phyloP scores from a whole-genome alignment of 768 basidiomycete genomes.

The Tulasnella calospora region DNA sequence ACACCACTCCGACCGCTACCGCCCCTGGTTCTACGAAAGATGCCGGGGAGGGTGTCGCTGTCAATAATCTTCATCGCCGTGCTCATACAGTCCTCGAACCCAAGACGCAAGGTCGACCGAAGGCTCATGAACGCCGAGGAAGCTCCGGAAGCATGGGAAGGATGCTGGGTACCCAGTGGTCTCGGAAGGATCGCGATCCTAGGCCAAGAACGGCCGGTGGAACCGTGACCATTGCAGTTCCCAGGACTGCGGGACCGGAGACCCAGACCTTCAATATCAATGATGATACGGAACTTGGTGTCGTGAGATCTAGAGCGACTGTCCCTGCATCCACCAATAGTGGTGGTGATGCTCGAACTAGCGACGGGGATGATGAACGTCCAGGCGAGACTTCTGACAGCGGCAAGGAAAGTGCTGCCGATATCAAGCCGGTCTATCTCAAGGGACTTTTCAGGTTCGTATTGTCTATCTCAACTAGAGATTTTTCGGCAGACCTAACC shows the following conservation, averaged over 20 bases:
- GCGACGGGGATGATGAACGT: conserved; percentile 18
- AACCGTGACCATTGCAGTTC: background rate
- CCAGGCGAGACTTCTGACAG: conserved; percentile 46
- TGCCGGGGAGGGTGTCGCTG: conserved; percentile 40
- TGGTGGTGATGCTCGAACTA: background rate
- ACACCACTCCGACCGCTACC: background rate
- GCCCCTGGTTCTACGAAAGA: background rate
- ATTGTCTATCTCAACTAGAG: conserved; percentile 20
- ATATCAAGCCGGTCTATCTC: conserved; percentile 89
- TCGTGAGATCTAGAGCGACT: background rate
- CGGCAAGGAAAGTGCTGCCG: conserved; percentile 43
- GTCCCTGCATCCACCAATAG: background rate
- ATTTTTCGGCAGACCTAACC: conserved; percentile 14
- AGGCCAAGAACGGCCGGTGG: conserved; percentile 10
- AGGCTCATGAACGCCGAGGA: conserved; percentile 65
- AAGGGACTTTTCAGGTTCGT: conserved; percentile 91
- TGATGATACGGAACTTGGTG: conserved; percentile 9
- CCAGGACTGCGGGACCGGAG: conserved; percentile 4
- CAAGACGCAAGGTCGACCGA: conserved; percentile 45
- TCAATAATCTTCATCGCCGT: conserved; percentile 59
- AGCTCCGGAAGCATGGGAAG: conserved; percentile 60
- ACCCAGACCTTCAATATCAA: background rate
- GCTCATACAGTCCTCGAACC: conserved; percentile 76
- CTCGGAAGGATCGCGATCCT: conserved; percentile 53
- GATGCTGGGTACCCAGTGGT: conserved; percentile 43